Evolutionary conservation across 2,329 filamentous ascomycete species (phyloP).

Genomic region (Tolypocladium sp.): DNA sequence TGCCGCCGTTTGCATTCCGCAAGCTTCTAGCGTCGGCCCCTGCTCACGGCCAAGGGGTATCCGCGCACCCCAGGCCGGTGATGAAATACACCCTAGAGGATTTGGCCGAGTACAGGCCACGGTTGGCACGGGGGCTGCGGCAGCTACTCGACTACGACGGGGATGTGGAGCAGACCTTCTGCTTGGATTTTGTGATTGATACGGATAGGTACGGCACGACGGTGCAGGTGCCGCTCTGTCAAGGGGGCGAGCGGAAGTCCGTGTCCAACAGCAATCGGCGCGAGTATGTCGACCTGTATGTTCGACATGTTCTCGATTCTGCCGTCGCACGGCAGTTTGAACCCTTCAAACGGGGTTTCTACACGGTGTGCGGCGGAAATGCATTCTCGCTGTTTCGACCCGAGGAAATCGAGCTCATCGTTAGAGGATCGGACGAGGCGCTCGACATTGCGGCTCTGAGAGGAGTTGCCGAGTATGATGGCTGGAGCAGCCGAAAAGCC

Average conservation of each 20-base stretch:
- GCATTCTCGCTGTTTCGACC: conserved; percentile 79
- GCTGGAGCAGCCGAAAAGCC: conserved; percentile 55
- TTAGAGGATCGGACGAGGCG: conserved; percentile 75
- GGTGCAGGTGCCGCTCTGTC: conserved; percentile 59
- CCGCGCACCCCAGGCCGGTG: conserved; percentile 46
- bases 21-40: conserved; percentile 75
- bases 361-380: conserved; percentile 82
- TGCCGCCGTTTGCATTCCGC: conserved; percentile 83
- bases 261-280: conserved; percentile 79
- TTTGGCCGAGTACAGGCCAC: conserved; percentile 71
- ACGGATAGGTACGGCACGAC: conserved; percentile 67
- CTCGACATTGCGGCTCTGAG: conserved; percentile 70
- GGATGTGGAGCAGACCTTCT: conserved; percentile 72
- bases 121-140: conserved; percentile 64
- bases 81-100: conserved; percentile 75
- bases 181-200: conserved; percentile 71
- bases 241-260: conserved; percentile 60
- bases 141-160: conserved; percentile 76
- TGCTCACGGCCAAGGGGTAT: conserved; percentile 41
- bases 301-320: conserved; percentile 70
- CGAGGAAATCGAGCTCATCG: conserved; percentile 83
- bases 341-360: conserved; percentile 90
- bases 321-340: conserved; percentile 78
- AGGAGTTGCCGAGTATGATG: conserved; percentile 72
- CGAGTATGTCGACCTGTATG: conserved; percentile 81